phyloP scores from a whole-genome alignment of 768 basidiomycete genomes.

The Rhodotorula paludigena region DNA sequence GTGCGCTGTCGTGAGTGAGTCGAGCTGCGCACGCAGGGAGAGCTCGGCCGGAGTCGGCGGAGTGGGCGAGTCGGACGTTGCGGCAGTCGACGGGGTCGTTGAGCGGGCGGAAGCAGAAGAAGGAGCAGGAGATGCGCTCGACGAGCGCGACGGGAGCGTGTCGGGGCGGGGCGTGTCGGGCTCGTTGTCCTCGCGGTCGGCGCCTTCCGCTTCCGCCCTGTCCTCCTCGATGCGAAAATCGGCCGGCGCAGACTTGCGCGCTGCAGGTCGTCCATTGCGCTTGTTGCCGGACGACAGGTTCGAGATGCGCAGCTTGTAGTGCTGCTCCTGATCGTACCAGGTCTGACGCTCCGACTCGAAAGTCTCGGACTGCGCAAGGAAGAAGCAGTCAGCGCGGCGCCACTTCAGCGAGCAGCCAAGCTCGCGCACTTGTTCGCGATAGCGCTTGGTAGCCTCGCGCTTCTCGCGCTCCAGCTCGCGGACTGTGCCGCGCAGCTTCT shows the following conservation, averaged over 20 bases:
- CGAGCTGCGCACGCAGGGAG: slow-evolving; percentile 76
- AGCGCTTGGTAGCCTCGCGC: slow-evolving; percentile 70
- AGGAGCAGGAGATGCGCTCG: neutral
- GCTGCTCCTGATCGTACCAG: slow-evolving; percentile 88
- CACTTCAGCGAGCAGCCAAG: neutral
- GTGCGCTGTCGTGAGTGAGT: slow-evolving; percentile 79
- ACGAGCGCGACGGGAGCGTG: neutral
- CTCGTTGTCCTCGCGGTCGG: neutral
- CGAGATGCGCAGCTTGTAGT: slow-evolving; percentile 83
- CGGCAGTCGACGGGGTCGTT: slow-evolving; percentile 49
- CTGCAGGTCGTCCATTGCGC: neutral
- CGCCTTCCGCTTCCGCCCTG: neutral
- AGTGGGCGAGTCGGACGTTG: slow-evolving; percentile 18
- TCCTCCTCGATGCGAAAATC: neutral
- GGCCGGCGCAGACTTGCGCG: neutral
- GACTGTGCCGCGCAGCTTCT: slow-evolving; percentile 73
- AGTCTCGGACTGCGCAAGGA: slow-evolving; percentile 60
- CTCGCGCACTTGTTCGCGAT: slow-evolving; percentile 72
- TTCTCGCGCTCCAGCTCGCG: slow-evolving; percentile 86
- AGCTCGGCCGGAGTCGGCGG: slow-evolving; percentile 64
- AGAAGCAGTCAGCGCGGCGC: slow-evolving; percentile 35
- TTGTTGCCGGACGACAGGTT: slow-evolving; percentile 64
- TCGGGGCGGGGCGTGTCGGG: slow-evolving; percentile 13
- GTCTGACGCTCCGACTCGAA: slow-evolving; percentile 89
- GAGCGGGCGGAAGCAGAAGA: slow-evolving; percentile 38